Evolutionary conservation across 2,329 filamentous ascomycete species (phyloP), one percentile per base, ranked within the genome.

Genomic region (Dactylonectria estremocensis): DNA sequence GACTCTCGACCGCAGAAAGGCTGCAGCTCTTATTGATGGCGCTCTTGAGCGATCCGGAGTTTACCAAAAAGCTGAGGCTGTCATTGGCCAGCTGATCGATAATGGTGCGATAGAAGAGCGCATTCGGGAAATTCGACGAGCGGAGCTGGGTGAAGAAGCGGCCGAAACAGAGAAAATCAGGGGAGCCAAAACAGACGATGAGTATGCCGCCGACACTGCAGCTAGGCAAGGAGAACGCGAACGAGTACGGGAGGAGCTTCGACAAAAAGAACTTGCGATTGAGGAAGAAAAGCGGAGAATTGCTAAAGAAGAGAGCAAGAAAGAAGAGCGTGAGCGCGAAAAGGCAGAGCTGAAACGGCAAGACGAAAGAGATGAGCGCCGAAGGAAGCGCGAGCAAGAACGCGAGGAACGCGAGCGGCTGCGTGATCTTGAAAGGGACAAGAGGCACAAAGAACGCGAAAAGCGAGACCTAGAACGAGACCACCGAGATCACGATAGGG

Each of bases 31-130:
- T 5, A 91, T 95, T 46, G 92, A 95, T 78, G 93, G 93, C 64
- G 92, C 92, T 1, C 88, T 94, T 18, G 93, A 95, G 75, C 89
- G 93, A 68, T 91, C 90, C 20, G 91, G 92, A 28, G 89, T 95
- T 31, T 96, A 95, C 75, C 89, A 91, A 67, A 89, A 89, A 72
- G 92, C 92, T 0, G 89, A 93, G 73, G 85, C 87, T 8, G 88
- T 91, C 56, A 90, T 95, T 55, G 88, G 90, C 67, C 83, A 87
- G 31, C 84, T 94, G 66, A 92, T 95, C 65, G 89, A 93, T 74
- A 86, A 91, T 53, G 83, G 84, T 10, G 87, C 90, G 28, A 93
- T 94, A 66, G 91, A 94, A 76, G 83, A 86, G 28, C 89, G 89
- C 56, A 90, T 95, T 76, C 89, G 93, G 67, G 88, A 91, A 70